Percentiles rank a stretch among this genome's conserved stretches.
Evolutionary conservation across 768 basidiomycete species (phyloP).

Genomic region (Leucosporidium scottii): DNA sequence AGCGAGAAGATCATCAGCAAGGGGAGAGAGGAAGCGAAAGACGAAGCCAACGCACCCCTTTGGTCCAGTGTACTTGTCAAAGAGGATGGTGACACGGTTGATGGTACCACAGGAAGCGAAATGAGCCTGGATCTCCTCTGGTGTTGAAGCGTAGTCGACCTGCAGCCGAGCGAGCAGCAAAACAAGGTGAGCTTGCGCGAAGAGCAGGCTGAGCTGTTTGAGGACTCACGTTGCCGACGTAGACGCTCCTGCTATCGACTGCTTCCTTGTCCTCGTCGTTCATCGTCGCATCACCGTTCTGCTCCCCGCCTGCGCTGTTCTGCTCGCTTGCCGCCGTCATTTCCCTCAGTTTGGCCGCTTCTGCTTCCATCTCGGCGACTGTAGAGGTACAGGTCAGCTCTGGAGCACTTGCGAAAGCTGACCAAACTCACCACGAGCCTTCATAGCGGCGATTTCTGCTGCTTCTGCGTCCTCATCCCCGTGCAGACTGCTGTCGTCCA

Average conservation of each 20-base stretch:
- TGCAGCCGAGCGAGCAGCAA: conserved; percentile 40
- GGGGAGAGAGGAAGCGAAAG: conserved; percentile 21
- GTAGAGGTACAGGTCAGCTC: too few species aligned
- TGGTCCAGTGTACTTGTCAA: conserved; percentile 99
- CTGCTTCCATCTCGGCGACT: conserved; percentile 86
- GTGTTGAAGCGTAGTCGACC: conserved; percentile 96
- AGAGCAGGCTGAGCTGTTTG: background rate
- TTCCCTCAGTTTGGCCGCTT: conserved; percentile 78
- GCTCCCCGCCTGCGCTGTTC: conserved; percentile 39
- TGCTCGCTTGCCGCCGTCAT: conserved; percentile 54
- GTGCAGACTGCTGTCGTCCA: background rate
- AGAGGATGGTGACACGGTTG: conserved; percentile 96
- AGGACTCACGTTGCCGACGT: conserved; percentile 85
- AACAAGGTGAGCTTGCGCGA: background rate
- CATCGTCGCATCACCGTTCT: conserved; percentile 55
- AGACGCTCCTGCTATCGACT: conserved; percentile 80
- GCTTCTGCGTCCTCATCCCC: conserved; percentile 18
- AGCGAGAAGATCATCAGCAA: background rate
- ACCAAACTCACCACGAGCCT: conserved; percentile 50
- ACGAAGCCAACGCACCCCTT: conserved; percentile 72
- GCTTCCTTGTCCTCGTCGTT: conserved; percentile 75
- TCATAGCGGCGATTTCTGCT: conserved; percentile 65
- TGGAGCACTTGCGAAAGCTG: too few species aligned
- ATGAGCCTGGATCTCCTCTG: conserved; percentile 95
- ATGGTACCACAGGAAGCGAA: conserved; percentile 97